These are phyloP conservation scores for Yamadazyma triangularis DNA, from an alignment of 1,139 yeast genomes.

Conservation along the genomic window DNA sequence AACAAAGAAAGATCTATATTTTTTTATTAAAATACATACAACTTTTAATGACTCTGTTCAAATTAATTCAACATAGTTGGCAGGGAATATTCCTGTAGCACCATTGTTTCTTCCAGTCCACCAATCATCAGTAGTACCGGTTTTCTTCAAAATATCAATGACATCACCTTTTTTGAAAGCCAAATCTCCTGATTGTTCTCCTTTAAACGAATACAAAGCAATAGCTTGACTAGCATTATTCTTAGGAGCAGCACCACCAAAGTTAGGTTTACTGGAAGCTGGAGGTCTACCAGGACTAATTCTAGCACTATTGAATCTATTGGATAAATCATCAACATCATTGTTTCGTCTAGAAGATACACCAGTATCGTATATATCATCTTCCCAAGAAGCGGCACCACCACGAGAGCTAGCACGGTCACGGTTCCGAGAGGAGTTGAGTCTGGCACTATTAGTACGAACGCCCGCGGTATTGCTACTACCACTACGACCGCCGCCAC, in stretches of 20 bases:
- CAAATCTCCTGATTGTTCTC: conserved; percentile 88
- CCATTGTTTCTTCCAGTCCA: conserved; percentile 94
- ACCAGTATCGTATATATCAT: conserved; percentile 67
- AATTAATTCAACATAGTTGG: conserved; percentile 87
- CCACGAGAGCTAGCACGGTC: conserved; percentile 7
- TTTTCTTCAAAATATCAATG: conserved; percentile 79
- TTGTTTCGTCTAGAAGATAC: conserved; percentile 23
- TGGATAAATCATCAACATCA: conserved; percentile 30
- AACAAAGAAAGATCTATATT: too few relatives aligned
- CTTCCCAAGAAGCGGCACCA: conserved; percentile 62
- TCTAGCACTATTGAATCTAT: conserved; percentile 28
- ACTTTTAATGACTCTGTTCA: conserved; percentile 17
- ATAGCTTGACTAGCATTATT: conserved; percentile 70
- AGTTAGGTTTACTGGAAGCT: conserved; percentile 49
- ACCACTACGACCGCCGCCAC: conserved; percentile 4
- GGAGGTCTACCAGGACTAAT: conserved; percentile 36
- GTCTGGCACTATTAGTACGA: conserved; percentile 5
- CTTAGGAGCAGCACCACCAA: conserved; percentile 37
- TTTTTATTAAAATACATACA: conserved; percentile 2
- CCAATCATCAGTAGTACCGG: conserved; percentile 93
- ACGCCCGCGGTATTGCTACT: conserved; percentile 9
- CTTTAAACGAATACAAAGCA: conserved; percentile 83
- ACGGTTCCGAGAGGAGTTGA: too few relatives aligned
- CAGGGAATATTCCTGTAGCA: conserved; percentile 89
- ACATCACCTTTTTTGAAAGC: conserved; percentile 93